Conservation (phyloP, 1,284 basidiomycete species). For the Irpex sp. region DNA sequence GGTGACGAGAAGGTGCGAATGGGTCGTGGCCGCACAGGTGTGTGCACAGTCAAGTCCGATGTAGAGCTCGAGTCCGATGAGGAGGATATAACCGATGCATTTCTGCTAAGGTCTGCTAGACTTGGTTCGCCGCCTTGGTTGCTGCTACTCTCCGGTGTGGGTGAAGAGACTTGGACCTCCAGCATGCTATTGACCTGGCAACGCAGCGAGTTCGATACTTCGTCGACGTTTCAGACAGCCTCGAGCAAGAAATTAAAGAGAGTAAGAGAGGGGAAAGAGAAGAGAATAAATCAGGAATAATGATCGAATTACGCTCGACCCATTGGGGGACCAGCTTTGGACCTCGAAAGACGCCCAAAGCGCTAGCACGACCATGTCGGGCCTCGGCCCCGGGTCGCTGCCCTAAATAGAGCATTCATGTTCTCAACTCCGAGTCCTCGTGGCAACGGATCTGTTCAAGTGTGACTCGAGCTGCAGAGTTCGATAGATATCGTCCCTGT, state of each 20-base stretch:
- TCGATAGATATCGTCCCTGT: no score
- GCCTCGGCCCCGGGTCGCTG: no score
- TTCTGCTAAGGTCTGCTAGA: conserved; percentile 66
- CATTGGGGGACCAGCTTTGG: neutral
- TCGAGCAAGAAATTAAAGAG: conserved; percentile 4
- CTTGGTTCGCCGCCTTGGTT: conserved; percentile 27
- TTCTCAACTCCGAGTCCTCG: no score
- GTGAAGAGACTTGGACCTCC: conserved; percentile 34
- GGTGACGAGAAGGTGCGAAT: conserved; percentile 66
- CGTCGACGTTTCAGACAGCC: conserved; percentile 5
- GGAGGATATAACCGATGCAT: conserved; percentile 71
- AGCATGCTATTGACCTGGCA: conserved; percentile 31
- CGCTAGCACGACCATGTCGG: no score
- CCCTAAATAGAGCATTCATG: no score
- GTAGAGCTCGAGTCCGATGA: conserved; percentile 58
- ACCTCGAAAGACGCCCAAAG: no score
- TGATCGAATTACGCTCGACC: conserved; percentile 1
- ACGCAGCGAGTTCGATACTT: conserved; percentile 2
- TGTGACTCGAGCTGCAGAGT: no score
- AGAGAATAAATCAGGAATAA: conserved; percentile 1
- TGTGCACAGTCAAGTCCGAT: conserved; percentile 36
- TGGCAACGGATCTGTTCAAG: no score
- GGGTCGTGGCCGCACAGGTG: conserved; percentile 52
- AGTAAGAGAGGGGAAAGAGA: conserved; percentile 10
- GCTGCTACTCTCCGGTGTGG: conserved; percentile 29